Evolutionary conservation across 345 rosid genomes (phyloP).

Genomic region (Passiflora organensis): DNA sequence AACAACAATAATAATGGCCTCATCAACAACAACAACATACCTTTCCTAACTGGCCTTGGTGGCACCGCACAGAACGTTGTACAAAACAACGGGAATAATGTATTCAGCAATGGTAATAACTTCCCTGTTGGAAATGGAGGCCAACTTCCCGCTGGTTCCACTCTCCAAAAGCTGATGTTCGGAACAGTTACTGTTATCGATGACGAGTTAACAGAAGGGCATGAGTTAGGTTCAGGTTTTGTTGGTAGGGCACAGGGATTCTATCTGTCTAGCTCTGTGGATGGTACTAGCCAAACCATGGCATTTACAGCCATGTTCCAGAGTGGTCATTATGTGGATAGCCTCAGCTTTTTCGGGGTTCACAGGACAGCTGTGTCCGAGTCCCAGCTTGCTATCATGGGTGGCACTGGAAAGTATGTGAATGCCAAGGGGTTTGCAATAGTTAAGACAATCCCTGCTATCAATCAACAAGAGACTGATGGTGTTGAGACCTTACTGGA

Average conservation of each 20-base stretch:
- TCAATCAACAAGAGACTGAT: slow-evolving; percentile 54
- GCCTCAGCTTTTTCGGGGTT: slow-evolving; percentile 78
- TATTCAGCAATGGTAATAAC: slow-evolving; percentile 35
- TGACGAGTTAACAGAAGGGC: slow-evolving; percentile 69
- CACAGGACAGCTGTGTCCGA: slow-evolving; percentile 63
- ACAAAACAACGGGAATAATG: slow-evolving; percentile 50
- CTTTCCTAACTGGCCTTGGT: slow-evolving; percentile 68
- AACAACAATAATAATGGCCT: slow-evolving; percentile 59
- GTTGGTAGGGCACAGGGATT: slow-evolving; percentile 87
- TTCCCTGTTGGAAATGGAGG: slow-evolving; percentile 44
- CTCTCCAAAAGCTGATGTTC: slow-evolving; percentile 65
- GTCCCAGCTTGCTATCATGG: slow-evolving; percentile 80
- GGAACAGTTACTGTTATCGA: slow-evolving; percentile 80
- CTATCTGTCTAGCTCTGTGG: slow-evolving; percentile 67
- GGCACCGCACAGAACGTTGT: slow-evolving; percentile 50
- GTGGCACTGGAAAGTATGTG: slow-evolving; percentile 79
- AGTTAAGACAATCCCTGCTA: slow-evolving; percentile 53
- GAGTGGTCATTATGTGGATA: slow-evolving; percentile 60
- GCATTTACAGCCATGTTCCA: slow-evolving; percentile 77
- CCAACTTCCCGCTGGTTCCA: slow-evolving; percentile 45
- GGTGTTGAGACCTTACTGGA: slow-evolving; percentile 64
- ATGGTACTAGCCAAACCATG: slow-evolving; percentile 75
- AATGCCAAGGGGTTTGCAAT: slow-evolving; percentile 69
- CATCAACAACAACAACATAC: slow-evolving; percentile 76
- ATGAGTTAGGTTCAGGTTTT: slow-evolving; percentile 58